phyloP scores from a whole-genome alignment of 805 yeast species.

The Schwanniomyces pseudopolymorphus region DNA sequence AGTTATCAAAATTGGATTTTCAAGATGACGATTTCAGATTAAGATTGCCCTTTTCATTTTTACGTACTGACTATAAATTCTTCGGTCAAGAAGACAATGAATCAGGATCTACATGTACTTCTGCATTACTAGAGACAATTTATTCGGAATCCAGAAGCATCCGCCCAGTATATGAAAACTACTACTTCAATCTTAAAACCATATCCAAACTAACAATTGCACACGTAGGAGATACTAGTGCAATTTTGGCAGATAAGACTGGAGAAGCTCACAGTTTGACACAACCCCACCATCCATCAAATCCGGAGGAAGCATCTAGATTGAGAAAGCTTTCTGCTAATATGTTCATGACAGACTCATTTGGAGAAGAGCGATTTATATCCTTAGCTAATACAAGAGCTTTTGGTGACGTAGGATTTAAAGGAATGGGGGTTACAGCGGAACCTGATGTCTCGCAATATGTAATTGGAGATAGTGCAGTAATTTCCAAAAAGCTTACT shows the following conservation, averaged over 20 bases:
- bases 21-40: conserved; percentile 55
- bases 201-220: conserved; percentile 71
- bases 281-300: conserved; percentile 81
- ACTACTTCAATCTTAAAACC: conserved; percentile 66
- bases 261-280: conserved; percentile 83
- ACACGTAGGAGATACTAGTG: conserved; percentile 91
- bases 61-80: conserved; percentile 65
- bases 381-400: conserved; percentile 89
- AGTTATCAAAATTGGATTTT: conserved; percentile 12
- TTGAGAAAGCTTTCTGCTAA: conserved; percentile 60
- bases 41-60: conserved; percentile 62
- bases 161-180: conserved; percentile 32
- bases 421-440: conserved; percentile 81
- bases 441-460: conserved; percentile 85
- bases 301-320: conserved; percentile 73
- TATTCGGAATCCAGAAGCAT: conserved; percentile 29
- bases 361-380: conserved; percentile 86
- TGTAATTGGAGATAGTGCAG: conserved; percentile 56
- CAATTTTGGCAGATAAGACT: conserved; percentile 74
- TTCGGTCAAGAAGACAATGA: conserved; percentile 36
- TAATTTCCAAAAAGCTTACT: conserved; percentile 37
- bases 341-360: conserved; percentile 78
- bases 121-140: conserved; percentile 55
- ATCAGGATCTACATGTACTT: conserved; percentile 75
- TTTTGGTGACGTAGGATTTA: conserved; percentile 85